Evolutionary conservation across 2,329 filamentous ascomycete species (phyloP), one percentile per base, ranked within the genome.

Genomic region (Falciphora oryzae): DNA sequence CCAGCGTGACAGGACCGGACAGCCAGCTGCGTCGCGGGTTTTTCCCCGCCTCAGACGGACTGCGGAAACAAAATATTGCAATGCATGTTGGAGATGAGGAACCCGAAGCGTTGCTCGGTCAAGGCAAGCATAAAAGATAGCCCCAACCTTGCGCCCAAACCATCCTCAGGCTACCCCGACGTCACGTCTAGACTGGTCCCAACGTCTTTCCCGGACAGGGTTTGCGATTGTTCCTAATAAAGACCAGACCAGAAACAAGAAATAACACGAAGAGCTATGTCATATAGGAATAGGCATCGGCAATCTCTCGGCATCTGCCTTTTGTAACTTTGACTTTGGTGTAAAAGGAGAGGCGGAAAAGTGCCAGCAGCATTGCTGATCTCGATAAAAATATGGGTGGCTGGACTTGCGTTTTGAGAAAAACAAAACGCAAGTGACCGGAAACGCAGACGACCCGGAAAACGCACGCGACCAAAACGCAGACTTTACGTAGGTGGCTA

Each of bases 401-500:
- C n/a, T 14, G 14, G n/a, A 57, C 56, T 59, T 31, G 28, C 22
- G 61, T 29, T 38, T 25, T 18, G 7, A 50, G 25, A 28, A 29
- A 29, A 28, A 31, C 35, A 27, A 61, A 44, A 61, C 59, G 32
- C 59, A 44, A 32, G n/a, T 61, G 32, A 11, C 32, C 32, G n/a
- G 10, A 62, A 53, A 62, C 60, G 60, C 38, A 62, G 29, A n/a
- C 18, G 11, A 62, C 28, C 44, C 38, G 25, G 25, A 53, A 61
- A 62, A 62, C 60, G 60, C 60, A 62, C 28, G 4, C 60, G 38
- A 28, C 57, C 57, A 13, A 50, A 61, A 61, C 59, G 59, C 59
- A 53, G 60, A 28, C 60, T 28, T 50, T 29, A 62, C 38, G 35
- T 38, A 32, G 27, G 50, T 56, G 60, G 38, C 60, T 50, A 6